These are phyloP conservation scores for Hirschfeldia incana DNA, from an alignment of 345 rosid species.

Conservation along the genomic window DNA sequence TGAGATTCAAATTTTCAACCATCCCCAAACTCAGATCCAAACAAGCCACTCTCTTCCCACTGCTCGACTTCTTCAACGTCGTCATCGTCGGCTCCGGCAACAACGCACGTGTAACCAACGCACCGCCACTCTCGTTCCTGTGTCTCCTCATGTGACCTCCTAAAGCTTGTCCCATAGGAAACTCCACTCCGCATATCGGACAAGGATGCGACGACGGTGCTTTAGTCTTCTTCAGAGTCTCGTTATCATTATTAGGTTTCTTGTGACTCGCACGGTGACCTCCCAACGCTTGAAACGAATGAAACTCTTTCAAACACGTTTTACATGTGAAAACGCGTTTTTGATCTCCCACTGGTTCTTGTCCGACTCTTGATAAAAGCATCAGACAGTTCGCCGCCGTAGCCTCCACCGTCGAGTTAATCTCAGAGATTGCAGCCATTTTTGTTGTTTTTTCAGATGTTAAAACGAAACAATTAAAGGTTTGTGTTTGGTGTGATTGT, in stretches of 20 bases:
- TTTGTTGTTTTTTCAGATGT: background rate
- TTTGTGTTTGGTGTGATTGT: slow-evolving; percentile 26
- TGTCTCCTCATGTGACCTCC: slow-evolving; percentile 99
- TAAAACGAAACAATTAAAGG: background rate
- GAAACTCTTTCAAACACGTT: slow-evolving; percentile 69
- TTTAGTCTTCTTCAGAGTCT: slow-evolving; percentile 35
- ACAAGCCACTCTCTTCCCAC: slow-evolving; percentile 40
- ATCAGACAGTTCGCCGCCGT: slow-evolving; percentile 56
- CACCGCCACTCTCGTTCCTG: slow-evolving; percentile 36
- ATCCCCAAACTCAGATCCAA: slow-evolving; percentile 36
- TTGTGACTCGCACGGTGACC: slow-evolving; percentile 98
- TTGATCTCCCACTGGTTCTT: slow-evolving; percentile 18
- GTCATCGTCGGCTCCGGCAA: slow-evolving; percentile 42
- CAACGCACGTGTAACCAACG: slow-evolving; percentile 44
- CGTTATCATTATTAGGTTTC: slow-evolving; percentile 50
- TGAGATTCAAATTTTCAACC: slow-evolving; percentile 34
- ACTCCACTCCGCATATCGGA: slow-evolving; percentile 83
- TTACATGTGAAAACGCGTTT: slow-evolving; percentile 70
- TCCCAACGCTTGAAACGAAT: slow-evolving; percentile 89
- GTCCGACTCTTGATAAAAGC: slow-evolving; percentile 66
- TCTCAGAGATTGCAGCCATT: slow-evolving; percentile 42
- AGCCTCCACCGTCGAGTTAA: slow-evolving; percentile 27
- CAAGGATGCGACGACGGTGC: slow-evolving; percentile 70
- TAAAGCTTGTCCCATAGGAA: slow-evolving; percentile 83
- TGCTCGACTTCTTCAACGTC: slow-evolving; percentile 56